A percentile compares a stretch with the other conserved stretches of the same genome.
Evolutionary conservation across 2,329 filamentous ascomycete genomes (phyloP).

Genomic region (Plectosphaerella cucumerina): DNA sequence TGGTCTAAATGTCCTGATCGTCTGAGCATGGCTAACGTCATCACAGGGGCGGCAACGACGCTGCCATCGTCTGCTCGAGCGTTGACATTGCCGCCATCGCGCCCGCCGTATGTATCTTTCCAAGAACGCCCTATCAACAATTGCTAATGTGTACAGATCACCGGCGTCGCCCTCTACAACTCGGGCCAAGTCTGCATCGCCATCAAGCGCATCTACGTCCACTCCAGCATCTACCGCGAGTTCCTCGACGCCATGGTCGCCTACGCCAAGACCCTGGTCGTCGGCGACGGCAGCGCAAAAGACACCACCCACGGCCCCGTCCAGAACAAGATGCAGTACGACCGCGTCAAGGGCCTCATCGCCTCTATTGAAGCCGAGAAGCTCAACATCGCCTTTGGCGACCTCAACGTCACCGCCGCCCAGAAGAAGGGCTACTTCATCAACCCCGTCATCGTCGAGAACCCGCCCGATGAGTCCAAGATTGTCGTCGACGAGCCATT

Average conservation of each 20-base stretch:
- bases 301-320: constrained; percentile 46
- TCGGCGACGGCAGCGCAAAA: constrained; percentile 9
- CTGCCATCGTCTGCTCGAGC: constrained; percentile 53
- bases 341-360: constrained; percentile 22
- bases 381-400: constrained; percentile 8
- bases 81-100: constrained; percentile 40
- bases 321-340: constrained; percentile 62
- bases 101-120: constrained; percentile 24
- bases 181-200: constrained; percentile 45
- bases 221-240: constrained; percentile 44
- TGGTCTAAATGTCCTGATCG: neutral
- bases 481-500: constrained; percentile 37
- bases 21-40: neutral
- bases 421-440: constrained; percentile 14
- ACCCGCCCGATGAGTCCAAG: constrained; percentile 37
- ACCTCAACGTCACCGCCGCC: constrained; percentile 1
- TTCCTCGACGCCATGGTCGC: constrained; percentile 11
- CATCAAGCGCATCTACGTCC: constrained; percentile 51
- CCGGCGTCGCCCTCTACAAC: constrained; percentile 2
- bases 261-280: constrained; percentile 8
- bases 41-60: constrained; percentile 49
- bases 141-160: constrained; percentile 1
- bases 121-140: neutral
- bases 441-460: constrained; percentile 14
- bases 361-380: constrained; percentile 10